These are phyloP conservation scores for Aspergillus sp. DNA, from an alignment of 2,329 filamentous ascomycete genomes.

Conservation along the genomic window DNA sequence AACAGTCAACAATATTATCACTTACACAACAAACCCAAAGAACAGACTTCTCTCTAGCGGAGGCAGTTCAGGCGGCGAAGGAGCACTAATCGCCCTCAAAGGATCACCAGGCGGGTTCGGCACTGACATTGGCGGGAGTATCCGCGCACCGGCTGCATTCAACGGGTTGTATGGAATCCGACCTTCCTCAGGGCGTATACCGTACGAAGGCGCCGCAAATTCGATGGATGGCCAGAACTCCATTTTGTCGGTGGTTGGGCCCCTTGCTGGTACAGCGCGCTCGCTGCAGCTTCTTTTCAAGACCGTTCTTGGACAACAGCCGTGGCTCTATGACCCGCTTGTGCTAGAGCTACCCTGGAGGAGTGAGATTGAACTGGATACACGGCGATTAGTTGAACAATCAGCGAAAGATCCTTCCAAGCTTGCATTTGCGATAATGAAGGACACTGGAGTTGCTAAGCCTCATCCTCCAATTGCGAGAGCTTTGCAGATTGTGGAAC, in stretches of 20 bases:
- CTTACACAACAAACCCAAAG: slow-evolving; percentile 57
- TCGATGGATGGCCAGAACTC: slow-evolving; percentile 65
- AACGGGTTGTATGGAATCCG: slow-evolving; percentile 59
- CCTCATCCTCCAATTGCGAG: slow-evolving; percentile 60
- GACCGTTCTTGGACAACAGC: slow-evolving; percentile 56
- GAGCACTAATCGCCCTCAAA: slow-evolving; percentile 54
- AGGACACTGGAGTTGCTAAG: slow-evolving; percentile 51
- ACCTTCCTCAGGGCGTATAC: slow-evolving; percentile 54
- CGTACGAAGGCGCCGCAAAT: slow-evolving; percentile 61
- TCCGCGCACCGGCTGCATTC: slow-evolving; percentile 61
- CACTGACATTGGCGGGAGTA: slow-evolving; percentile 58
- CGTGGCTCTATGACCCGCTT: slow-evolving; percentile 67
- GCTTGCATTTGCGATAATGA: slow-evolving; percentile 57
- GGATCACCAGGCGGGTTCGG: slow-evolving; percentile 59
- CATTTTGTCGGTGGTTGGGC: slow-evolving; percentile 63
- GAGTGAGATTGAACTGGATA: slow-evolving; percentile 41
- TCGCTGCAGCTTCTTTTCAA: slow-evolving; percentile 58
- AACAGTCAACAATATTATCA: slow-evolving; percentile 63
- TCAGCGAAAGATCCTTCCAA: slow-evolving; percentile 30
- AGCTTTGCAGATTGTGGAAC: slow-evolving; percentile 53
- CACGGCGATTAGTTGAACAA: slow-evolving; percentile 40
- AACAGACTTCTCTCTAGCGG: slow-evolving; percentile 56
- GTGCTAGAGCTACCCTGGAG: slow-evolving; percentile 68
- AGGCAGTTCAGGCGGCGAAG: slow-evolving; percentile 61
- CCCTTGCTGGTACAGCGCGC: slow-evolving; percentile 57